These are phyloP conservation scores for Podospora pseudocomata DNA, from an alignment of 495 filamentous ascomycete genomes.

Conservation along the genomic window DNA sequence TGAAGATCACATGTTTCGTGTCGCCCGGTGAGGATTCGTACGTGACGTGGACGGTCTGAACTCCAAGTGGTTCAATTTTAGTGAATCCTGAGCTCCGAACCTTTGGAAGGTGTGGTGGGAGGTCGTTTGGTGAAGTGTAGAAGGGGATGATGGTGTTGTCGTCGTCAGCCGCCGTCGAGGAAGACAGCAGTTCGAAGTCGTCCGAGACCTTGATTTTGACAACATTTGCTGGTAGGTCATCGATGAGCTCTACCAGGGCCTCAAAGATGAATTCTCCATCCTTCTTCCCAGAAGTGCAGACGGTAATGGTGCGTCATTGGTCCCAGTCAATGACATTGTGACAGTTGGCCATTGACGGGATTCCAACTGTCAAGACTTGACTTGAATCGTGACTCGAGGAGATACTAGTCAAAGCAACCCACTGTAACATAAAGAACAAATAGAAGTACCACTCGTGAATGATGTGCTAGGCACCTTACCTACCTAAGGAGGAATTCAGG, in stretches of 20 bases:
- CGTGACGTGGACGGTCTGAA: constrained; percentile 10
- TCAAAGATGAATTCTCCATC: constrained; percentile 8
- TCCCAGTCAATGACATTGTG: not conserved
- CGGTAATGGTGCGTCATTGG: not conserved
- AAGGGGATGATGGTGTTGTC: constrained; percentile 7
- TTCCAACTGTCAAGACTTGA: not conserved
- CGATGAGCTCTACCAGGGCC: constrained; percentile 6
- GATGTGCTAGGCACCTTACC: not conserved
- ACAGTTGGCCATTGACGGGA: not conserved
- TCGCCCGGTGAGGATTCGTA: constrained; percentile 8
- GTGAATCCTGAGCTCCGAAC: constrained; percentile 12
- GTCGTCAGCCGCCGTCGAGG: not conserved
- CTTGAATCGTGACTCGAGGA: not conserved
- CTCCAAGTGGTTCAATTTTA: constrained; percentile 13
- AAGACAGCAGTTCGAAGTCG: constrained; percentile 4
- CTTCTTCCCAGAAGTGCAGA: not conserved
- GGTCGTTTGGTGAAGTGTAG: constrained; percentile 5
- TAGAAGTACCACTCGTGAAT: not conserved
- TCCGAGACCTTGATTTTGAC: constrained; percentile 1
- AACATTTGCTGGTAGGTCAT: constrained; percentile 2
- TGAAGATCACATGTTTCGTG: constrained; percentile 16
- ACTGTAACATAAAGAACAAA: not conserved
- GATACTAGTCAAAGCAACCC: not conserved
- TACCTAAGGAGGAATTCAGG: not conserved
- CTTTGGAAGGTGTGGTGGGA: not conserved